A percentile compares a stretch with the other conserved stretches of the same genome.
These are phyloP conservation scores for Jacaranda mimosifolia DNA, from an alignment of 257 asterid species.

Conservation along the genomic window DNA sequence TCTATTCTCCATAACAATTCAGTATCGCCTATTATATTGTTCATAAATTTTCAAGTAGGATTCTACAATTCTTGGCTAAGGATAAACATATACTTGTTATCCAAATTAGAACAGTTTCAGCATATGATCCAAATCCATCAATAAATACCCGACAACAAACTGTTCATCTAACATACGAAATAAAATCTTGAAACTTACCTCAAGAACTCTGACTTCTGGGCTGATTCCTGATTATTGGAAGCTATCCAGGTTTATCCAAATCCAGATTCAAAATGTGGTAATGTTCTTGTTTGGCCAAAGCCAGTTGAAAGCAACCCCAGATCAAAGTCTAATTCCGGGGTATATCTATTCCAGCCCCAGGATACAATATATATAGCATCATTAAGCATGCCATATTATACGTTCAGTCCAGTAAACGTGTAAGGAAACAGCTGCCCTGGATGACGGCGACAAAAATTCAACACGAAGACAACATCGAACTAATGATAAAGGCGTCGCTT, in stretches of 20 bases:
- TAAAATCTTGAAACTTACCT: conserved; percentile 32
- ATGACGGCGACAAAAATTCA: conserved; percentile 36
- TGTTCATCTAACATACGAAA: too few species aligned
- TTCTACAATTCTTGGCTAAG: too few species aligned
- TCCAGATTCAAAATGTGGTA: not conserved
- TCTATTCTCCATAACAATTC: conserved; percentile 45
- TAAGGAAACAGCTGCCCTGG: conserved; percentile 47
- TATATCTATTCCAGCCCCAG: not conserved
- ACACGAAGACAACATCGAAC: not conserved
- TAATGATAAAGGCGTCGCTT: not conserved
- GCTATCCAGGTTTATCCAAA: too few species aligned
- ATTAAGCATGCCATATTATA: conserved; percentile 28
- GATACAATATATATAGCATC: conserved; percentile 32
- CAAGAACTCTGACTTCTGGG: too few species aligned
- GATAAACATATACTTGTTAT: too few species aligned
- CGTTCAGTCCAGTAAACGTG: conserved; percentile 19
- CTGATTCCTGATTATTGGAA: too few species aligned
- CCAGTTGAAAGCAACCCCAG: conserved; percentile 1
- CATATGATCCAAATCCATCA: too few species aligned
- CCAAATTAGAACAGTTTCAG: too few species aligned
- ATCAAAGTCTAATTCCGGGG: not conserved
- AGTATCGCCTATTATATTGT: conserved; percentile 22
- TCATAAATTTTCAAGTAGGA: too few species aligned
- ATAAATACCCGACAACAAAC: too few species aligned
- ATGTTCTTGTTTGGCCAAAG: not conserved